These are phyloP conservation scores for Vicia sativa DNA, from an alignment of 306 rosid species.

Conservation along the genomic window DNA sequence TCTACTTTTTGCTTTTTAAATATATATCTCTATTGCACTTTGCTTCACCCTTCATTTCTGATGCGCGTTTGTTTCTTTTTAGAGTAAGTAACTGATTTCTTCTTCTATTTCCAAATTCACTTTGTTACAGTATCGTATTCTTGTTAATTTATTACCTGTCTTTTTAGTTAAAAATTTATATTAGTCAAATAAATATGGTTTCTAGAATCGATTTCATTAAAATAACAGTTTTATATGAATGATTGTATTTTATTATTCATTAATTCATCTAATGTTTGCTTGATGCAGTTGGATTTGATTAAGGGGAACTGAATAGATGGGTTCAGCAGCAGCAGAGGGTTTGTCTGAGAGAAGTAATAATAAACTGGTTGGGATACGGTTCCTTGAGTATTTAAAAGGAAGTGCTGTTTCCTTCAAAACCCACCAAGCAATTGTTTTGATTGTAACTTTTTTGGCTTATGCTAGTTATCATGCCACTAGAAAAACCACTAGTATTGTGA, in stretches of 20 bases:
- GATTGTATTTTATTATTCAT: too few species aligned
- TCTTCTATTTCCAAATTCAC: not conserved
- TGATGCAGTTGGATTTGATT: slow-evolving; percentile 32
- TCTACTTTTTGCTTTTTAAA: too few species aligned
- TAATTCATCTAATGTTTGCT: not conserved
- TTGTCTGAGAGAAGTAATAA: slow-evolving; percentile 35
- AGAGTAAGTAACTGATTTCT: not conserved
- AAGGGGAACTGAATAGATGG: slow-evolving; percentile 52
- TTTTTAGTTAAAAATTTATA: not conserved
- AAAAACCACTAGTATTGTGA: slow-evolving; percentile 90
- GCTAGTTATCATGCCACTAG: slow-evolving; percentile 91
- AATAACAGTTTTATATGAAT: too few species aligned
- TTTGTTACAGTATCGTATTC: not conserved
- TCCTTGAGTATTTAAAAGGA: slow-evolving; percentile 59
- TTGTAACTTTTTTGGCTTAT: slow-evolving; percentile 85
- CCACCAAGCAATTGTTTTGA: slow-evolving; percentile 77
- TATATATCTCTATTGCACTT: too few species aligned
- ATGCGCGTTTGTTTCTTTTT: too few species aligned
- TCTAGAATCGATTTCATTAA: too few species aligned
- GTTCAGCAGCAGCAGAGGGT: slow-evolving; percentile 52
- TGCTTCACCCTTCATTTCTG: too few species aligned
- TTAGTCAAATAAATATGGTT: too few species aligned
- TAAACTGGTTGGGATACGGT: slow-evolving; percentile 64
- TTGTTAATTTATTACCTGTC: slow-evolving; percentile 9
- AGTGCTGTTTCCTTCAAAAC: slow-evolving; percentile 77